Percentiles rank a stretch among this genome's conserved stretches.
Evolutionary conservation across 179 eudicot genomes (phyloP).

Genomic region (Dionaea muscipula): DNA sequence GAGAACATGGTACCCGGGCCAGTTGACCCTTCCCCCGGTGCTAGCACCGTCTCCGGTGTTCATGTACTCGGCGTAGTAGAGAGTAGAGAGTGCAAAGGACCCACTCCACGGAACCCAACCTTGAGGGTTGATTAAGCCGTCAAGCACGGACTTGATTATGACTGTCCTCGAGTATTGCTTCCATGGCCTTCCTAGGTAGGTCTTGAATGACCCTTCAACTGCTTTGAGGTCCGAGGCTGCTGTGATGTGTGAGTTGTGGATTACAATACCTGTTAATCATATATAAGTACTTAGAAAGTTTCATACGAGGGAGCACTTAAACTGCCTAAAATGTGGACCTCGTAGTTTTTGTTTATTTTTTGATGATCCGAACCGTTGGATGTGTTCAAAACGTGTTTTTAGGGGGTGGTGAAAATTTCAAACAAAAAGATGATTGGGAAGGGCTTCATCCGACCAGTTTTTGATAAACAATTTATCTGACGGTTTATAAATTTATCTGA

Average conservation of each 20-base stretch:
- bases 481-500: too few relatives aligned
- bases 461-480: too few relatives aligned
- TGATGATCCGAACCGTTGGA: too few relatives aligned
- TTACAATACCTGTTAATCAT: slow-evolving; percentile 13
- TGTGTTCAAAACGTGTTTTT: too few relatives aligned
- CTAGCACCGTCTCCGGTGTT: slow-evolving; percentile 22
- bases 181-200: slow-evolving; percentile 35
- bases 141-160: slow-evolving; percentile 20
- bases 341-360: too few relatives aligned
- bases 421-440: too few relatives aligned
- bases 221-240: slow-evolving; percentile 15
- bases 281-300: too few relatives aligned
- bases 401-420: too few relatives aligned
- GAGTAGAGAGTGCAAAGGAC: slow-evolving; percentile 18
- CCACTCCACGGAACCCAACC: slow-evolving; percentile 32
- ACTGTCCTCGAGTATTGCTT: slow-evolving; percentile 23
- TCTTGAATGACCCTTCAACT: slow-evolving; percentile 11
- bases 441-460: too few relatives aligned
- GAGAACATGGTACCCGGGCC: slow-evolving; percentile 27
- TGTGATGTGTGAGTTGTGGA: slow-evolving; percentile 23
- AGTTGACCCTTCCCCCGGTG: slow-evolving; percentile 22
- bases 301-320: too few relatives aligned
- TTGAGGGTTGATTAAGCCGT: slow-evolving; percentile 14
- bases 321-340: too few relatives aligned
- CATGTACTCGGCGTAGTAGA: slow-evolving; percentile 32